phyloP scores from a whole-genome alignment of 768 basidiomycete species.

The Serpula lacrymans region DNA sequence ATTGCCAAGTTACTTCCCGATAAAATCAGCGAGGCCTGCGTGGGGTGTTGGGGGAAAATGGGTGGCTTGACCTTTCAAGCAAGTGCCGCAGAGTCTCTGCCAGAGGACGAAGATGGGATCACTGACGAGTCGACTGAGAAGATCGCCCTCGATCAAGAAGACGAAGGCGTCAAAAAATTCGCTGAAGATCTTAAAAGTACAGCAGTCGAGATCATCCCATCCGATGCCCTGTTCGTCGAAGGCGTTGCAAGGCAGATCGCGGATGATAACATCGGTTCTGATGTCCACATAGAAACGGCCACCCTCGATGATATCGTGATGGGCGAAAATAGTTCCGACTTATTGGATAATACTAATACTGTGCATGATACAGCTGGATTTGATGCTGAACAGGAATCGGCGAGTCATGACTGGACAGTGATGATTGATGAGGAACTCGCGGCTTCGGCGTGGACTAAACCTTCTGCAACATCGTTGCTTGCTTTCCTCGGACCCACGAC shows the following conservation, averaged over 20 bases:
- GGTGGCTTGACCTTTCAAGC: conserved; percentile 26
- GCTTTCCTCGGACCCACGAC: conserved; percentile 50
- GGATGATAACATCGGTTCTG: conserved; percentile 25
- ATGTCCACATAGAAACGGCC: conserved; percentile 7
- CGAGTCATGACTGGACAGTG: conserved; percentile 25
- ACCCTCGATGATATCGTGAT: no score
- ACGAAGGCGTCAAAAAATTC: conserved; percentile 17
- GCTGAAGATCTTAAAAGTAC: conserved; percentile 37
- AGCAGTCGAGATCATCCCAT: conserved; percentile 24
- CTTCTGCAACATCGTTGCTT: conserved; percentile 26
- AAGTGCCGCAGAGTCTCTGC: conserved; percentile 2
- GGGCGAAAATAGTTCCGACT: no score
- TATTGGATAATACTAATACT: background rate
- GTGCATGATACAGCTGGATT: background rate
- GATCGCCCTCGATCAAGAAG: conserved; percentile 3
- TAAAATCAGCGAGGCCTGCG: conserved; percentile 47
- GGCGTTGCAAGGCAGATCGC: conserved; percentile 25
- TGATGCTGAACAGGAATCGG: conserved; percentile 14
- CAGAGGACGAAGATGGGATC: background rate
- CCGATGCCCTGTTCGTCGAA: conserved; percentile 22
- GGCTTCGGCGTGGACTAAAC: conserved; percentile 26
- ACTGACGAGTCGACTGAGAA: background rate
- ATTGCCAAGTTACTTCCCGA: conserved; percentile 38
- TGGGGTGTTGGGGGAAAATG: conserved; percentile 45
- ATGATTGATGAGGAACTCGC: conserved; percentile 19